Base-by-base conservation (phyloP, 1,284 basidiomycete species). In the Pseudozyma thailandica region DNA sequence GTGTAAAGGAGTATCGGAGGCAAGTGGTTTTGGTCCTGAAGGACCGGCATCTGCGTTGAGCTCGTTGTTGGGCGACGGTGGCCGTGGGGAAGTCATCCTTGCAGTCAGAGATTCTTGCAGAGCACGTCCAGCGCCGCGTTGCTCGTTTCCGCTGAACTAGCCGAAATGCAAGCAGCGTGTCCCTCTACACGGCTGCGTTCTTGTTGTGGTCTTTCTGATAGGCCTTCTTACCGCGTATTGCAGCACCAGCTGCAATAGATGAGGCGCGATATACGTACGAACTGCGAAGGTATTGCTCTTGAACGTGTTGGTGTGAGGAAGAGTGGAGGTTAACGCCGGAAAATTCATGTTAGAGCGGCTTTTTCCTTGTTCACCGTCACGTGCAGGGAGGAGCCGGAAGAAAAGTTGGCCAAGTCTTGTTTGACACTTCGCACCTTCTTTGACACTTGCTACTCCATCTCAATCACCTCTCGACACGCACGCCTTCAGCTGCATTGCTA, bases 251-350 rank as follows among this genome's bases (percentile, higher is more conserved):
- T 33, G 31, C 31, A 33, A 16, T 16, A 10, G 31, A 4, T 33
- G 31, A 33, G n/a, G 31, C 12, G n/a, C n/a, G 31, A 33, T 7
- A 33, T 10, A 4, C 13, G 4, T 20, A 30, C n/a, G n/a, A n/a
- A n/a, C n/a, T n/a, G n/a, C n/a, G n/a, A n/a, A n/a, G n/a, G n/a
- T n/a, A n/a, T n/a, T n/a, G n/a, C n/a, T n/a, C n/a, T n/a, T n/a
- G n/a, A n/a, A n/a, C n/a, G 30, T 20, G 3, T 35, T 47, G 20
- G 9, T 35, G 20, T 33, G 45, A 28, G 13, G 26, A 41, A 15
- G 39, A 43, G 50, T 54, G 47, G 58, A 63, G 49, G 53, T 12
- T n/a, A n/a, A n/a, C n/a, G n/a, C n/a, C n/a, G n/a, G n/a, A n/a
- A n/a, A n/a, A n/a, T n/a, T n/a, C n/a, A n/a, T 63, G 61, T 63